Conservation (phyloP, 805 yeast genomes). For the Candida xiaguanensis region DNA sequence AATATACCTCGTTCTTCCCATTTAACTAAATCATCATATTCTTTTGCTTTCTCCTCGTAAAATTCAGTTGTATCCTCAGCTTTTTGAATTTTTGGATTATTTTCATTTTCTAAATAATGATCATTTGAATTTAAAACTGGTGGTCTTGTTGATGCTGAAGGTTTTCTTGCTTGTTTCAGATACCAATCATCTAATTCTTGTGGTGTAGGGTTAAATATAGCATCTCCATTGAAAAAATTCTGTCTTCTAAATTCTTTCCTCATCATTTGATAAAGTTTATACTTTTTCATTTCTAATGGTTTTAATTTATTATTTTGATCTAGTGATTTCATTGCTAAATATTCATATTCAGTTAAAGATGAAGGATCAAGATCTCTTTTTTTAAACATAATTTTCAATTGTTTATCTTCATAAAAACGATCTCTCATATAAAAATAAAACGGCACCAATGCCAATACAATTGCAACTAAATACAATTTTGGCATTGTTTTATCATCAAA, state of each 20-base stretch:
- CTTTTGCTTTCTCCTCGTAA: conserved; percentile 72
- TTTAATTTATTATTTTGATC: conserved; percentile 50
- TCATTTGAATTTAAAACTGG: conserved; percentile 19
- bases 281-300: conserved; percentile 59
- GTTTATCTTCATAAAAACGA: conserved; percentile 61
- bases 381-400: conserved; percentile 40
- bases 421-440: conserved; percentile 67
- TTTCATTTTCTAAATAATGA: conserved; percentile 18
- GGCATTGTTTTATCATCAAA: conserved; percentile 60
- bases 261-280: conserved; percentile 57
- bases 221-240: conserved; percentile 28
- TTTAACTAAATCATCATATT: conserved; percentile 77
- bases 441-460: conserved; percentile 51
- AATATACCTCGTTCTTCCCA: conserved; percentile 64
- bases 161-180: conserved; percentile 25
- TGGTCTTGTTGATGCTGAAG: conserved; percentile 6
- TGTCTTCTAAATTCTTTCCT: conserved; percentile 41
- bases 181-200: conserved; percentile 42
- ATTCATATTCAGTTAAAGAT: conserved; percentile 58
- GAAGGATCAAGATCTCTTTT: conserved; percentile 36
- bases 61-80: conserved; percentile 79
- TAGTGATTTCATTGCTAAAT: conserved; percentile 56
- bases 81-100: conserved; percentile 49
- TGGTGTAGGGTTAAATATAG: conserved; percentile 39
- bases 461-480: conserved; percentile 58